These are phyloP conservation scores for Lignosus rhinocerotis DNA, from an alignment of 1,284 basidiomycete species.

Conservation along the genomic window DNA sequence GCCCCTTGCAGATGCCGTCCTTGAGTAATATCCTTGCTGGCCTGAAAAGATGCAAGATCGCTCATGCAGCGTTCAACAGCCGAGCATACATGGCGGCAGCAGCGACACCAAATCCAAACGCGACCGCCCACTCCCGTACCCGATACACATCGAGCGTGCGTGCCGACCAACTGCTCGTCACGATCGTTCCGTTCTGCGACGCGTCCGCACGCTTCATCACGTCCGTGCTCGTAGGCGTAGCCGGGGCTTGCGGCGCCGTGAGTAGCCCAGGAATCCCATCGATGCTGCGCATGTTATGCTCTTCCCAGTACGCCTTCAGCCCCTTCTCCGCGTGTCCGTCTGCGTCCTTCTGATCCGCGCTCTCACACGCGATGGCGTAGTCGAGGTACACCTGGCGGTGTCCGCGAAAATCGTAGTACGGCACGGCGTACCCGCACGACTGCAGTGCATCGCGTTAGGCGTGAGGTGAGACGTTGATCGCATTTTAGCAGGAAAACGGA, in stretches of 20 bases:
- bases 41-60: too few species aligned
- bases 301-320: conserved; percentile 48
- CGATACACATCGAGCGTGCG: not conserved
- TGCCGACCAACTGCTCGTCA: conserved; percentile 1
- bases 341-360: conserved; percentile 25
- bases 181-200: not conserved
- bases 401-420: conserved; percentile 48
- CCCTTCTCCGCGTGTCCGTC: conserved; percentile 31
- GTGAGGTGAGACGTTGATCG: not conserved
- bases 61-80: not conserved
- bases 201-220: conserved; percentile 13
- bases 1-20: too few species aligned
- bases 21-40: too few species aligned
- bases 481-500: too few species aligned
- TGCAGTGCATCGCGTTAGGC: conserved; percentile 21
- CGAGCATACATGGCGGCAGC: conserved; percentile 18
- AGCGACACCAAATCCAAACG: conserved; percentile 23
- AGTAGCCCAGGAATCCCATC: conserved; percentile 44
- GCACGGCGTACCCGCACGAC: conserved; percentile 59
- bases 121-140: conserved; percentile 19
- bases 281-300: conserved; percentile 45
- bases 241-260: conserved; percentile 1
- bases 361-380: conserved; percentile 34
- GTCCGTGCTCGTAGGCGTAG: conserved; percentile 3
- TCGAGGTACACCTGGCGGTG: conserved; percentile 45